Evolutionary conservation across 768 basidiomycete species (phyloP), one percentile per base, ranked within the genome.

Genomic region (Lentinula lateritia): DNA sequence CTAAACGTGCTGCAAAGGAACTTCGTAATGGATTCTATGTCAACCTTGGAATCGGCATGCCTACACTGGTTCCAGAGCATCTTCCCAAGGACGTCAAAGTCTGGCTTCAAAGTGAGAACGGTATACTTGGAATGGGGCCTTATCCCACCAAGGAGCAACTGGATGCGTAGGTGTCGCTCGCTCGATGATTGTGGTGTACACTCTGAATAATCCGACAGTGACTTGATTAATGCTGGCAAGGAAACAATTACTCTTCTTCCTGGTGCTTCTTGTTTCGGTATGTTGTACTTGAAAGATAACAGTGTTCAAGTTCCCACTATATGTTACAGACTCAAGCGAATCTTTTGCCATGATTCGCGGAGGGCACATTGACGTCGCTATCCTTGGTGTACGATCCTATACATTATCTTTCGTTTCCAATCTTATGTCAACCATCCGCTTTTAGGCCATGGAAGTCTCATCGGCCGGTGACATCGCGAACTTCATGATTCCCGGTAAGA

Each of bases 291-390:
- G 38, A 39, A 39, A 9, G 13, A 9, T 13, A 13, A 46, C n/a
- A 35, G 1, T 2, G 41, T 42, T 7, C 35, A 34, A 45, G 50
- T 59, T 28, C 35, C 62, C 42, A 65, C 38, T 16, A 39, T 45
- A 50, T 54, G 59, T 42, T 20, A 28, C 63, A 90, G 91, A 95
- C 74, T 95, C 93, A 3, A 86, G 86, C 67, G 95, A 97, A 74
- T 95, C 93, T 3, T 98, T 98, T 69, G 91, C 90, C 10, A 98
- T 98, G 95, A 97, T 98, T 74, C 91, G 95, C 58, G 95, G 95
- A 50, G 95, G 95, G 5, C 95, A 98, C 74, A 85, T 98, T 54
- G 87, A 98, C 66, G 91, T 96, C 52, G 87, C 94, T 6, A 95
- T 98, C 69, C 85, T 98, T 53, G 95, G 95, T 34, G 92, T 91